Evolutionary conservation across 208 protist genomes (phyloP).

Genomic region (Leishmania mexicana): DNA sequence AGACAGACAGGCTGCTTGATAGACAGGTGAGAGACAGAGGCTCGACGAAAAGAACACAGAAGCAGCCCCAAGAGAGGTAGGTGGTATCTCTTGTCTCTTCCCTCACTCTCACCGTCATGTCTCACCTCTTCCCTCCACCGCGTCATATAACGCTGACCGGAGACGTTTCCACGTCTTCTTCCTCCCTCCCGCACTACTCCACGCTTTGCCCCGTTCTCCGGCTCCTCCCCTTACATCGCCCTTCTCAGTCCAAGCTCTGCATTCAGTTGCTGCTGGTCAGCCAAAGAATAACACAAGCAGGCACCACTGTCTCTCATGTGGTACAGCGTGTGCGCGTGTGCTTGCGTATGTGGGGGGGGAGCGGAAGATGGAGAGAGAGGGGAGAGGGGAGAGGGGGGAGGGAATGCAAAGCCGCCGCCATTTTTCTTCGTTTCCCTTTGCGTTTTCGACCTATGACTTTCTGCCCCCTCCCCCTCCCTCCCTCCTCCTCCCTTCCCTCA

Average conservation of each 20-base stretch:
- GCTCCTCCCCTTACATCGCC: neutral
- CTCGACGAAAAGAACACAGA: neutral
- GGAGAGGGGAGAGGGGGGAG: neutral
- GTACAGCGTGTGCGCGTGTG: neutral
- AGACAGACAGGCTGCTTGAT: neutral
- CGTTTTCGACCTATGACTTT: neutral
- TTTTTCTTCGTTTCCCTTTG: neutral
- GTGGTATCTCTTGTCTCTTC: neutral
- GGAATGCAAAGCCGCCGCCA: neutral
- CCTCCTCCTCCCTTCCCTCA: too few relatives aligned
- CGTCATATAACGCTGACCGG: neutral
- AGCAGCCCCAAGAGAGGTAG: neutral
- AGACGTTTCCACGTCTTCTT: neutral
- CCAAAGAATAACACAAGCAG: neutral
- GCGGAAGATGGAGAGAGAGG: too few relatives aligned
- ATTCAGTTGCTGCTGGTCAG: neutral
- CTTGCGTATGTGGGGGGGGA: too few relatives aligned
- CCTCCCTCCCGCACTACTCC: neutral
- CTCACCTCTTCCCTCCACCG: neutral
- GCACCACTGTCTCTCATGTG: neutral
- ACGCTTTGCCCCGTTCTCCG: neutral
- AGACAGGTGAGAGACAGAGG: neutral
- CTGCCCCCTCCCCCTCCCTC: neutral
- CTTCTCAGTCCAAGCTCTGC: neutral
- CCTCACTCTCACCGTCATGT: neutral